These are phyloP conservation scores for Candida silvatica DNA, from an alignment of 805 yeast genomes.

Conservation along the genomic window DNA sequence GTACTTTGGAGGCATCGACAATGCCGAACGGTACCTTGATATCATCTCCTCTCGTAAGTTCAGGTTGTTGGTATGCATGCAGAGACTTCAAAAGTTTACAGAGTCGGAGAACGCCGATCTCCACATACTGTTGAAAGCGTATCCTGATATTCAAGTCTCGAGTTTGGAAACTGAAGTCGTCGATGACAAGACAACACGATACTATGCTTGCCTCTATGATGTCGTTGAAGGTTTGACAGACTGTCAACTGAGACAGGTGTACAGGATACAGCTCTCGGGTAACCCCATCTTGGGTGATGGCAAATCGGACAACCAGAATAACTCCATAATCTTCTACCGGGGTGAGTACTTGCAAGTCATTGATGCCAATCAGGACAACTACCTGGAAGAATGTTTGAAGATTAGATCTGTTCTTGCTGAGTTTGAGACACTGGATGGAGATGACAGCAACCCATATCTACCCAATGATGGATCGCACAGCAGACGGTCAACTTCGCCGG, in stretches of 20 bases:
- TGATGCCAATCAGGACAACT: slow-evolving; percentile 96
- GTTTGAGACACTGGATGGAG: slow-evolving; percentile 51
- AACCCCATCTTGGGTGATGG: slow-evolving; percentile 96
- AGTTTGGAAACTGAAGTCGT: slow-evolving; percentile 42
- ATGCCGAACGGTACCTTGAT: slow-evolving; percentile 58
- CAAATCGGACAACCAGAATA: slow-evolving; percentile 91
- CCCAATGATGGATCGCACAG: slow-evolving; percentile 25
- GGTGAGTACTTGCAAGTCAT: slow-evolving; percentile 94
- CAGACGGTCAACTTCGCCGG: slow-evolving; percentile 57
- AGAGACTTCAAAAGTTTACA: slow-evolving; percentile 60
- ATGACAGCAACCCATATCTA: slow-evolving; percentile 8
- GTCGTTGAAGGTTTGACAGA: slow-evolving; percentile 42
- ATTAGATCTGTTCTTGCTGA: slow-evolving; percentile 83
- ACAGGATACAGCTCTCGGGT: slow-evolving; percentile 73
- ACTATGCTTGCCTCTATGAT: slow-evolving; percentile 63
- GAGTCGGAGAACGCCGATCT: slow-evolving; percentile 62
- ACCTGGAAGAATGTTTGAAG: slow-evolving; percentile 88
- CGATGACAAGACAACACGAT: slow-evolving; percentile 31
- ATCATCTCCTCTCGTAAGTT: slow-evolving; percentile 75
- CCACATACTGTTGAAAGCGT: slow-evolving; percentile 57
- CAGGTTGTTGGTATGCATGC: slow-evolving; percentile 80
- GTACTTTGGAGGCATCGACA: slow-evolving; percentile 27
- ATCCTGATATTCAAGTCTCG: slow-evolving; percentile 56
- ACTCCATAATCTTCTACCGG: slow-evolving; percentile 75
- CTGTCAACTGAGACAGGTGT: slow-evolving; percentile 40